Base-by-base conservation (phyloP, 2,329 filamentous ascomycete genomes). In the Madurella mycetomatis region DNA sequence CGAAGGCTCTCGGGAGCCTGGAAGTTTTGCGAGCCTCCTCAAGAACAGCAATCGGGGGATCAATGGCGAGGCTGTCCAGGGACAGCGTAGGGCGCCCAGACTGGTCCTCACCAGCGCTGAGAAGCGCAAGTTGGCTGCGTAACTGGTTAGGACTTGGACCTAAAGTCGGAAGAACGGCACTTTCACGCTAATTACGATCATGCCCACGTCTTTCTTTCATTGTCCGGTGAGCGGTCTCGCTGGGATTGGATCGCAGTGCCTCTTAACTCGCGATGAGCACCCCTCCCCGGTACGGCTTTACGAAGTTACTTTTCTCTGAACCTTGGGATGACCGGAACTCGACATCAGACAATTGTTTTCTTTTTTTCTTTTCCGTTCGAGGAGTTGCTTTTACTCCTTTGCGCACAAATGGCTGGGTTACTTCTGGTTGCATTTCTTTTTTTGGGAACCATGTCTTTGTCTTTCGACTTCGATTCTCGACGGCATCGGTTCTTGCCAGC, bases 61-160 rank as follows among this genome's bases (percentile, higher is more conserved):
- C 80, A 84, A 69, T 71, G 72, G 81, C 59, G 78, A 84, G 64
- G 75, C 74, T 41, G 71, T 73, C 49, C 79, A 82, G 60, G 78
- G 80, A 55, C 84, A 90, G 72, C 89, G 90, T 73, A 92, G 87
- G 77, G 88, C 87, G 63, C 87, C 90, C 51, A 87, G 91, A 79
- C 83, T 96, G 67, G 87, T 96, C 62, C 81, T 96, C 62, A 92
- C 88, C 62, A 92, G 86, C 70, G 87, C 85, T 59, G 91, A 95
- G 77, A 96, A 95, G 83, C 88, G 91, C 72, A 95, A 90, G 80
- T 87, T 82, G 72, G 66, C 54, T 56, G 70, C 61, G 46, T 66
- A 60, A 49, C 39, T 47, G 46, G 9, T 34, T 34, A 49, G 40
- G 39, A 43, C 19, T 41, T 47, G 40, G 45, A 40, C 47, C 50